Conservation (phyloP, 2,329 filamentous ascomycete genomes). For the Monilinia laxa region DNA sequence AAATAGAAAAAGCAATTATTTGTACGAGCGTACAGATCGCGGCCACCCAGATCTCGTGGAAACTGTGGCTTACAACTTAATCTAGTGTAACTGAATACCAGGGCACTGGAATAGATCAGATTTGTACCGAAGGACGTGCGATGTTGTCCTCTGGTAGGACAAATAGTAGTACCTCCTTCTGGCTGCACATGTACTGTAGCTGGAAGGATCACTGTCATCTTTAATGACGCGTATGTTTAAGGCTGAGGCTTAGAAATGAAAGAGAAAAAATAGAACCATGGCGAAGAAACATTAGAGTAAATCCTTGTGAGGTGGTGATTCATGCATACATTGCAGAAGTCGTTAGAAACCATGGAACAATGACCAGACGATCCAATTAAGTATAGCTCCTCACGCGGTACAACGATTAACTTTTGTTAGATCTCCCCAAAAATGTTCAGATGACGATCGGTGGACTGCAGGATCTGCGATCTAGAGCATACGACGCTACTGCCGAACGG, state of each 20-base stretch:
- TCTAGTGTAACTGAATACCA: slow-evolving; percentile 15
- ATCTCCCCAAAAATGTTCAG: not conserved
- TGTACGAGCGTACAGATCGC: slow-evolving; percentile 7
- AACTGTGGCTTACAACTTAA: not conserved
- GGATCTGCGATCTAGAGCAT: slow-evolving; percentile 13
- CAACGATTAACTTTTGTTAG: not conserved
- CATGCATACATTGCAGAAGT: not conserved
- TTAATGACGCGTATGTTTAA: slow-evolving; percentile 11
- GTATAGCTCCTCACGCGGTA: not conserved
- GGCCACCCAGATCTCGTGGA: not conserved
- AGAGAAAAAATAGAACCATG: not conserved
- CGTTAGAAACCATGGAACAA: not conserved
- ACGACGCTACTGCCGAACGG: slow-evolving; percentile 10
- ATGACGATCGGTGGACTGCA: slow-evolving; percentile 5
- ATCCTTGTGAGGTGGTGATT: not conserved
- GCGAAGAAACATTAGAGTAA: not conserved
- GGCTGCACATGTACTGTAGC: not conserved
- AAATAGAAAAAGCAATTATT: not conserved
- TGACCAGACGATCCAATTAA: not conserved
- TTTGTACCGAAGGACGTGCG: not conserved
- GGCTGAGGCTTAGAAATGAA: slow-evolving; percentile 5
- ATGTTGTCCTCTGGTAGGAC: slow-evolving; percentile 2
- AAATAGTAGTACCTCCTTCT: not conserved
- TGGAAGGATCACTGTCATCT: not conserved
- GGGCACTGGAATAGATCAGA: slow-evolving; percentile 8